A percentile compares a stretch with the other conserved stretches of the same genome.
Evolutionary conservation across 208 protist genomes (phyloP).

Genomic region (Tritrichomonas musculus): DNA sequence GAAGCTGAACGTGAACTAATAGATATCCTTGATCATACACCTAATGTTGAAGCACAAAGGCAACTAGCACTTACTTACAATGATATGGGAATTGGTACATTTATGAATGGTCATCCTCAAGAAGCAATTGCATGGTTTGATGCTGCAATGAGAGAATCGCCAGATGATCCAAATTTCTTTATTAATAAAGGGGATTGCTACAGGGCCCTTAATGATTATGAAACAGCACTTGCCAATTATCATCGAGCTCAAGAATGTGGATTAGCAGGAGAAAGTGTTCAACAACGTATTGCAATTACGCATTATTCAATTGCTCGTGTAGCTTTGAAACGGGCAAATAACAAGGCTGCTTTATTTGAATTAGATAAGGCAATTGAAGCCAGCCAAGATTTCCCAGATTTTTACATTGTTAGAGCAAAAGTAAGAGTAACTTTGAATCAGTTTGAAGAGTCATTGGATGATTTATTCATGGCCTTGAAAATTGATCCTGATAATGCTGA

Average conservation of each 20-base stretch:
- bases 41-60: neutral
- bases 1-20: conserved; percentile 8
- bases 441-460: neutral
- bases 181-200: conserved; percentile 21
- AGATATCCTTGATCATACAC: neutral
- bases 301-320: neutral
- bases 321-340: neutral
- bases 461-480: neutral
- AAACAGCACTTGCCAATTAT: neutral
- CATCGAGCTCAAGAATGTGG: neutral
- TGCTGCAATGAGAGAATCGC: neutral
- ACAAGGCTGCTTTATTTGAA: neutral
- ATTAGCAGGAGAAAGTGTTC: neutral
- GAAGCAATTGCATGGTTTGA: conserved; percentile 23
- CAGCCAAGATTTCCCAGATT: neutral
- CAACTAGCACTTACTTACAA: neutral
- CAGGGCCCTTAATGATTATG: neutral
- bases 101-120: conserved; percentile 9
- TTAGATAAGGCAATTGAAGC: neutral
- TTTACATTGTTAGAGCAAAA: conserved; percentile 16
- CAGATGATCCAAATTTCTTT: conserved; percentile 23
- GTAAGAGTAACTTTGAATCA: neutral
- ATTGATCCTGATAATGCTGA: neutral
- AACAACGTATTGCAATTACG: neutral
- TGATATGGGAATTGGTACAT: conserved; percentile 22